Base-by-base conservation (phyloP, 2,329 filamentous ascomycete genomes). In the Chaetomium globosum region DNA sequence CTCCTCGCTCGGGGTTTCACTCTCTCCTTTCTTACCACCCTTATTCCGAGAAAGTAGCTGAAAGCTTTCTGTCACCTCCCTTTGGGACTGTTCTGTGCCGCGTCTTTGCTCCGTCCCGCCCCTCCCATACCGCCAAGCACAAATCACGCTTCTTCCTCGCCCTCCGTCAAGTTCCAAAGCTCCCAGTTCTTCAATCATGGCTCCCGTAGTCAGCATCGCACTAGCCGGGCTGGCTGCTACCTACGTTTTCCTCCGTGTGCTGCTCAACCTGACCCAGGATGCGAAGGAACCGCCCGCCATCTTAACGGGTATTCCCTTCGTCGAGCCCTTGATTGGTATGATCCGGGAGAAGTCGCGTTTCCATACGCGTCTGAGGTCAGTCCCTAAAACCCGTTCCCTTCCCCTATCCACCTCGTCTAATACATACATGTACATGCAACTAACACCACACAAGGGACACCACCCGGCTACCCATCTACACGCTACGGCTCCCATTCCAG, bases 301-400 rank as follows among this genome's bases (percentile, higher is more conserved):
- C n/a, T 54, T 63, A 16, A 71, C 67, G 2, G 48, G 26, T 0
- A 58, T 73, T 23, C 72, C 72, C 2, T 74, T 74, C 39, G 10
- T 74, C 19, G 63, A 71, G 23, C 71, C 72, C 5, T 23, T 74
- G 26, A 39, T 74, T 48, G 70, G 70, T 2, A 73, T 75, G 70
- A 57, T 65, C n/a, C 52, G 61, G 31, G 59, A 61, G 46, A 67
- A 65, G 43, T 46, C 30, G 4, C 33, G 56, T 5, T 67, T 67
- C 43, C 31, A 63, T 56, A 62, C 49, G 4, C 55, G 56, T 1
- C 56, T 66, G 21, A 39, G 59, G 48, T 36, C 13, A 1, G 58
- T 28, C 10, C 13, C 3, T 4, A 1, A n/a, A n/a, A n/a, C n/a
- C n/a, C 56, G 19, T 19, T 36, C n/a, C 12, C 13, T 1, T 7